Conservation (phyloP, 1,139 yeast species). For the Lodderomyces oxycetoniae region DNA sequence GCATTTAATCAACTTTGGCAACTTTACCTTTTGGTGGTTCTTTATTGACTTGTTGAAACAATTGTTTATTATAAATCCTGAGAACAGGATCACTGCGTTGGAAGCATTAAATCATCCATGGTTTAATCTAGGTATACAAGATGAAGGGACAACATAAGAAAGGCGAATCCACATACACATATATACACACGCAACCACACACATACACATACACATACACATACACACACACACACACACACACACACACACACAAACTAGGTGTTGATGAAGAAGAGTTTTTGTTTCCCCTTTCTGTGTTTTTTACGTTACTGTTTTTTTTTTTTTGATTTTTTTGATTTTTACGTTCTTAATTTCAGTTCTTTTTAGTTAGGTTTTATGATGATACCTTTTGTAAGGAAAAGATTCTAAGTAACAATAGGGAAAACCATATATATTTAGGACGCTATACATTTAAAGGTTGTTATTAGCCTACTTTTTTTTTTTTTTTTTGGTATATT, state of each 20-base stretch:
- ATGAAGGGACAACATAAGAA: conserved; percentile 57
- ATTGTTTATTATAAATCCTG: conserved; percentile 61
- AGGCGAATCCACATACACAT: too few species aligned
- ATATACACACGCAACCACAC: too few species aligned
- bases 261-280: too few species aligned
- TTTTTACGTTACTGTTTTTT: neutral
- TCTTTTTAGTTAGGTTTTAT: conserved; percentile 3
- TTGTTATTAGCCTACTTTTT: too few species aligned
- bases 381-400: too few species aligned
- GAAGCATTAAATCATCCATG: conserved; percentile 74
- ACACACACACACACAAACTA: too few species aligned
- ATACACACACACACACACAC: too few species aligned
- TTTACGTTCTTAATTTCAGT: conserved; percentile 1
- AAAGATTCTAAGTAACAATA: too few species aligned
- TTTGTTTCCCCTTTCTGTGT: neutral
- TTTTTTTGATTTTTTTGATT: neutral
- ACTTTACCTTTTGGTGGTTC: conserved; percentile 72
- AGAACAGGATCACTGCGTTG: conserved; percentile 56
- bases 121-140: conserved; percentile 72
- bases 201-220: too few species aligned
- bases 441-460: too few species aligned
- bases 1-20: conserved; percentile 40
- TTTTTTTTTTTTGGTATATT: too few species aligned
- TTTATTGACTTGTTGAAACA: conserved; percentile 62
- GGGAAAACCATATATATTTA: too few species aligned